Base-by-base conservation (phyloP, 331 rosid genomes). In the Quercus tomentella region DNA sequence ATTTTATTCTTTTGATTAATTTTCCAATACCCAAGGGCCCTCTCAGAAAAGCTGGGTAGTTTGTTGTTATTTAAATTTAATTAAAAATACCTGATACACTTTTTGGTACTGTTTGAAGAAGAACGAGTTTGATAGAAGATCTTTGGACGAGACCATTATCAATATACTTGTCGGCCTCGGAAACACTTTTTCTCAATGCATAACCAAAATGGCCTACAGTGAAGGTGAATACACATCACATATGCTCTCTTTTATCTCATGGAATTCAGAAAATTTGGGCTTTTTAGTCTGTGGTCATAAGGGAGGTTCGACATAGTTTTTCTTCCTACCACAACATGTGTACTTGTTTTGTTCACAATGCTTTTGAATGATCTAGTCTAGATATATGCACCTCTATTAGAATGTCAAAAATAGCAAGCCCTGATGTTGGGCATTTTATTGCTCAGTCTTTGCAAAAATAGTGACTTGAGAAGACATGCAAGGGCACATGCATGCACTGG, bases 81-180 rank as follows among this genome's bases (percentile, higher is more conserved):
- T 4, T 73, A 18, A 17, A 17, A n/a, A 7, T 60, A 71, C 54
- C 16, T 49, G 15, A 14, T 22, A 12, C 12, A 62, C 22, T 60
- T 51, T 63, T 25, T 41, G 45, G 8, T 17, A 37, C 73, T 33
- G 18, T 68, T 69, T 57, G 21, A 28, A 26, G 54, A 26, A 68
- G 61, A 57, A 43, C 66, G 73, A 71, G 72, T 35, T 77, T 51
- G 76, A 74, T 35, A 61, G 26, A 76, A 84, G 79, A 88, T 85
- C 87, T 79, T 82, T 68, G 63, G 89, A 86, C 28, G 80, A 79
- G 88, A 88, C 92, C 8, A 10, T 72, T 76, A 76, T 80, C 75
- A 72, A 4, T 61, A 11, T 61, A 43, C 26, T 15, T 78, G 89
- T 87, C 84, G 78, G 87, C 61, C 16, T 62, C 18, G 11, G 15